Evolutionary conservation across 1,284 basidiomycete genomes (phyloP), one percentile per base, ranked within the genome.

Genomic region (Singerocomus inundabilis): DNA sequence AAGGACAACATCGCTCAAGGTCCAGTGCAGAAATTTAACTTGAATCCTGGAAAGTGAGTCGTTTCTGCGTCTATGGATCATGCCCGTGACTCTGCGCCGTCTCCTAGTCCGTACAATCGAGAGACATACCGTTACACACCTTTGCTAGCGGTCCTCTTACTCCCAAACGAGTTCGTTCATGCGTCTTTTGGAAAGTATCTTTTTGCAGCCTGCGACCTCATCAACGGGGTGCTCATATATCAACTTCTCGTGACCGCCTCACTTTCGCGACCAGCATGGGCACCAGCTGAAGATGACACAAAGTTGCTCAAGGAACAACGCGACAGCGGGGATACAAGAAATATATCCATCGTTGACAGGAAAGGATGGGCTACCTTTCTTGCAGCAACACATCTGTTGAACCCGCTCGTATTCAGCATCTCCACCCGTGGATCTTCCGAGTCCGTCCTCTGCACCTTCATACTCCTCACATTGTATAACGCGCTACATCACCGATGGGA

Each of bases 41-140:
- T 85, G 33, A 58, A 70, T 6, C 46, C 91, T 35, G 91, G 91
- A 68, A 80, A 87, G 90, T 92, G 62, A 67, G 82, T 74, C 16
- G 9, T 31, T 25, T 16, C 12, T 25, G 15, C 41, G 30, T 31
- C 26, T 12, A n/a, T 52, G 29, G 45, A 48, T 42, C 21, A 34
- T 39, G 51, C 26, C 49, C 33, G 33, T 57, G 44, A 38, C 51
- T 28, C 49, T 33, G 33, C 57, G 44, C 52, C 45, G 18, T 31
- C 15, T 33, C n/a, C 26, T 53, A 95, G 94, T 61, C 97, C 97
- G 4, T 99, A 98, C 66, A 80, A 78, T n/a, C 80, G 96, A 41
- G 82, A 88, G 55, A 99, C 97, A 2, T 99, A 97, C 68, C 87
- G 96, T 5, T 99, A 99, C 68, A 99, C 96, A 1, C 96, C 96